These are phyloP conservation scores for Penicillium verrucosum DNA, from an alignment of 2,329 filamentous ascomycete species.

Conservation along the genomic window DNA sequence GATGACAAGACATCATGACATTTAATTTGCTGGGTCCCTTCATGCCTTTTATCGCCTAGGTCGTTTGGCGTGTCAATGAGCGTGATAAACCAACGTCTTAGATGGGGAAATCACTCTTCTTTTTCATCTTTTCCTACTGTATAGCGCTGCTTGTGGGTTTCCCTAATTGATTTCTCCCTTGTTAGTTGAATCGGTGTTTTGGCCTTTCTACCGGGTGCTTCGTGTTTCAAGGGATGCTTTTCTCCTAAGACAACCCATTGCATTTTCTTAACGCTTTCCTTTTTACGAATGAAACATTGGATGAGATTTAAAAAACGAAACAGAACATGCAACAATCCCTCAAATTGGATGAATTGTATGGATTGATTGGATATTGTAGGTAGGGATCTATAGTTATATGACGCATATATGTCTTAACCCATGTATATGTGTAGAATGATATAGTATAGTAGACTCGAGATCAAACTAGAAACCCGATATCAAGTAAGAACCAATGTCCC, in stretches of 20 bases:
- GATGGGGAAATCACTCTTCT: conserved; percentile 22
- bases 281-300: conserved; percentile 7
- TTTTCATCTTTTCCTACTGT: conserved; percentile 26
- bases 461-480: not conserved
- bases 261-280: conserved; percentile 5
- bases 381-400: not conserved
- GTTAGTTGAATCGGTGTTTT: conserved; percentile 21
- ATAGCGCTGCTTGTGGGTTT: conserved; percentile 41
- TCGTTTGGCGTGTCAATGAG: conserved; percentile 30
- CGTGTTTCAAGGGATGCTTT: conserved; percentile 6
- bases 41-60: conserved; percentile 27
- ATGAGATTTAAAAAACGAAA: not conserved
- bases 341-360: too few species aligned
- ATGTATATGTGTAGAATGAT: not conserved
- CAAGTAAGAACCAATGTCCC: not conserved
- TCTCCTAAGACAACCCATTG: conserved; percentile 18
- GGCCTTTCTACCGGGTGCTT: conserved; percentile 15
- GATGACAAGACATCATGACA: conserved; percentile 36
- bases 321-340: not conserved
- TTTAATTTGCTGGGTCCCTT: conserved; percentile 29
- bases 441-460: not conserved
- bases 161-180: conserved; percentile 49
- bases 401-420: not conserved
- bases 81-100: conserved; percentile 29
- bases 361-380: not conserved